These are phyloP conservation scores for Paramecium sonneborni DNA, from an alignment of 73 alveolate genomes.

Conservation along the genomic window DNA sequence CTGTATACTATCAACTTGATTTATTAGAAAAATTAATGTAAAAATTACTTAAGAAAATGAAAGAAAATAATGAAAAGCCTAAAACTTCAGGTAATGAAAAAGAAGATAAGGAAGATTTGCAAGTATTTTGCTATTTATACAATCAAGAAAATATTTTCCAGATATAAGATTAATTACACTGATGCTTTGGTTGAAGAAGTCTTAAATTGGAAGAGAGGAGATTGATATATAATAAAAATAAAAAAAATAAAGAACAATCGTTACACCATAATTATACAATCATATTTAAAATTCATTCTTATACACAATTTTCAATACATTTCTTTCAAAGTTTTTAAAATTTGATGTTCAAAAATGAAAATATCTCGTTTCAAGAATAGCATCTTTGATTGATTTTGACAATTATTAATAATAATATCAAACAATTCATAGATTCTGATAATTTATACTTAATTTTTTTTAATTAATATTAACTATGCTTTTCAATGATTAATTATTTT, in stretches of 20 bases:
- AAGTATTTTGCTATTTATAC: not conserved
- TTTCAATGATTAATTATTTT: too few relatives aligned
- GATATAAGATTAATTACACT: not conserved
- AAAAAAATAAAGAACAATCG: not conserved
- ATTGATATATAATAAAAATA: not conserved
- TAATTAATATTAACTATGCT: too few relatives aligned
- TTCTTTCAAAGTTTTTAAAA: too few relatives aligned
- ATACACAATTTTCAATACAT: not conserved
- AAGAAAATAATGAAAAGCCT: not conserved
- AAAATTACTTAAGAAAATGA: conserved; percentile 5
- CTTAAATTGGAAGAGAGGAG: conserved; percentile 32
- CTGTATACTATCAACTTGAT: not conserved
- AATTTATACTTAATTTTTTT: too few relatives aligned
- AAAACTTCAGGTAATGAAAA: not conserved
- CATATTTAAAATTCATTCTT: not conserved
- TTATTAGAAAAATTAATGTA: conserved; percentile 9
- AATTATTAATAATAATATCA: too few relatives aligned
- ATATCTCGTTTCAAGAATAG: too few relatives aligned
- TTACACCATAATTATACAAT: not conserved
- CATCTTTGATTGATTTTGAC: too few relatives aligned
- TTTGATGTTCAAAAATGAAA: too few relatives aligned
- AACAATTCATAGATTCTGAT: too few relatives aligned
- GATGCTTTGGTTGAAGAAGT: conserved; percentile 36
- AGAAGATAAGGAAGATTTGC: conserved; percentile 24
- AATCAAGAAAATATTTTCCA: not conserved